Evolutionary conservation across 257 asterid species (phyloP).

Genomic region (Haberlea rhodopensis): DNA sequence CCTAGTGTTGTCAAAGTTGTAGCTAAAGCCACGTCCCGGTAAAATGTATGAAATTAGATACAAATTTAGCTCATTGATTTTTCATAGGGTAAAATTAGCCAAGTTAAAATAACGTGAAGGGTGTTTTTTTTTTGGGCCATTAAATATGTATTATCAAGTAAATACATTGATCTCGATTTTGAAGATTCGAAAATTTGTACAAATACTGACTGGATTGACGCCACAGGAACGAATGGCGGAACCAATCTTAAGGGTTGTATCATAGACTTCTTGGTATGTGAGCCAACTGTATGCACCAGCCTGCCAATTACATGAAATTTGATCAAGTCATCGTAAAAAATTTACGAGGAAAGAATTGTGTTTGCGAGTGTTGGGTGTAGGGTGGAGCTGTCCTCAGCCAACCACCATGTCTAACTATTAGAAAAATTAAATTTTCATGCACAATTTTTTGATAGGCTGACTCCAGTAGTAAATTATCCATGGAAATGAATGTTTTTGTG

Average conservation of each 20-base stretch:
- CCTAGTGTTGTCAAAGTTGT: neutral
- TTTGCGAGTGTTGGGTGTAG: too few relatives aligned
- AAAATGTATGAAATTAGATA: slow-evolving; percentile 1
- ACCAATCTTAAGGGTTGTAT: slow-evolving; percentile 52
- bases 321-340: too few relatives aligned
- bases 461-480: too few relatives aligned
- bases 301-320: slow-evolving; percentile 31
- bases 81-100: too few relatives aligned
- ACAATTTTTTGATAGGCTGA: too few relatives aligned
- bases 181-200: neutral
- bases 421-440: too few relatives aligned
- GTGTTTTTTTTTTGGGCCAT: neutral
- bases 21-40: neutral
- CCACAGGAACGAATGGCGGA: slow-evolving; percentile 77
- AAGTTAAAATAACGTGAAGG: too few relatives aligned
- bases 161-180: neutral
- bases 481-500: too few relatives aligned
- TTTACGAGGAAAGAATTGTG: too few relatives aligned
- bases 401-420: too few relatives aligned
- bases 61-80: neutral
- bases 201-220: slow-evolving; percentile 56
- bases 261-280: slow-evolving; percentile 57
- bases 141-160: neutral
- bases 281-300: slow-evolving; percentile 69
- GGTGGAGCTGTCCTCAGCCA: too few relatives aligned